phyloP scores from a whole-genome alignment of 345 rosid genomes.

The Pelargonium nanum region DNA sequence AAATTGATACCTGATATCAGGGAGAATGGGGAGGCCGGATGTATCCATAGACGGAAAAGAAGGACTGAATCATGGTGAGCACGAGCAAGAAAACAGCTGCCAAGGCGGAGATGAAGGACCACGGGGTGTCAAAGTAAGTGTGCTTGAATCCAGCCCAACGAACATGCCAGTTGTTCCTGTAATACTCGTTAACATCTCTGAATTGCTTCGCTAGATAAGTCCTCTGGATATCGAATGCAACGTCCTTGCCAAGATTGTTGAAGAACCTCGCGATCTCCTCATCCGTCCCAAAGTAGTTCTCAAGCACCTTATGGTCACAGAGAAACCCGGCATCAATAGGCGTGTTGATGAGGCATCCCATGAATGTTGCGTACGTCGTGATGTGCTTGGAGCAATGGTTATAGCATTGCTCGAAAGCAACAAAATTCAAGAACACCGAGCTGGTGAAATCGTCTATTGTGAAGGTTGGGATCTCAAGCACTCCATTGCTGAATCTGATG shows the following conservation, averaged over 20 bases:
- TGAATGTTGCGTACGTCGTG: background rate
- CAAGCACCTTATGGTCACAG: background rate
- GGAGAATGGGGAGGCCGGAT: background rate
- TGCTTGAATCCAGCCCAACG: background rate
- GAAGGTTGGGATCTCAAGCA: background rate
- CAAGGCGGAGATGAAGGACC: slow-evolving; percentile 4
- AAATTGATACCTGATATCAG: background rate
- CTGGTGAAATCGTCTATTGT: background rate
- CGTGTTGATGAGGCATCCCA: slow-evolving; percentile 1
- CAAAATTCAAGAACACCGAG: background rate
- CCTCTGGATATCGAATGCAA: slow-evolving; percentile 3
- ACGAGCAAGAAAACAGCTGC: background rate
- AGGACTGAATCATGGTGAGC: background rate
- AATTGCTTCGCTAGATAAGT: slow-evolving; percentile 3
- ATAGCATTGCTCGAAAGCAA: slow-evolving; percentile 1
- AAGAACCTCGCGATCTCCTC: background rate
- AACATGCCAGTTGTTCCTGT: background rate
- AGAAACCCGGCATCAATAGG: background rate
- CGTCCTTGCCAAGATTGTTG: background rate
- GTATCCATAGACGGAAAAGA: background rate
- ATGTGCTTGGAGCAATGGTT: background rate
- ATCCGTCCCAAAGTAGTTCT: slow-evolving; percentile 2
- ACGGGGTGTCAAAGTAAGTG: background rate
- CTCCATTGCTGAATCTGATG: slow-evolving; percentile 1
- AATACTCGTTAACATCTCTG: background rate